Base-by-base conservation (phyloP, 345 rosid species). In the Boechera stricta region DNA sequence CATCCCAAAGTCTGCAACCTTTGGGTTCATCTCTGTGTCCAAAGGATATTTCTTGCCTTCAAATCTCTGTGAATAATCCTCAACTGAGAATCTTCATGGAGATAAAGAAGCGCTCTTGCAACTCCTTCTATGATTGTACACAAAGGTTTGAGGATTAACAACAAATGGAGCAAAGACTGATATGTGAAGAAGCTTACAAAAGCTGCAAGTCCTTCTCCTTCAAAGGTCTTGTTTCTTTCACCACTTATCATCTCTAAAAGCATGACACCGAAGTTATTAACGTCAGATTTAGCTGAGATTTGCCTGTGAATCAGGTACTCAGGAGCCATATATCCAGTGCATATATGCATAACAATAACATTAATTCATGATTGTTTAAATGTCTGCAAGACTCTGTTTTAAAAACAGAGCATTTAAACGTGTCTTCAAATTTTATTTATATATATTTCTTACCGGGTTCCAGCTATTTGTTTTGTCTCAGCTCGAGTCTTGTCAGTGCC, bases 301-400 rank as follows among this genome's bases (percentile, higher is more conserved):
- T 64, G 76, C 3, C 87, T 87, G 0, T 69, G 71, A 56, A 58
- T 73, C 3, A 42, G 26, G n/a, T 84, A 84, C 49, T 86, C 89
- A 0, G 84, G 87, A 64, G 86, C 89, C 85, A 86, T 87, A 44
- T 84, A 86, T 12, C 91, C 87, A 52, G 85, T 85, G 32, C 70
- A 68, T 15, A 28, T 18, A 21, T 21, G 12, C 29, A 59, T 1
- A 47, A 1, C 42, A 47, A 31, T 32, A 44, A 18, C 11, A 35
- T 47, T 16, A 16, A 35, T 56, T n/a, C 3, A 47, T 47, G 52
- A n/a, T n/a, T n/a, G 1, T 48, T 33, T 33, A 59, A 24, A 53
- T 53, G 35, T 73, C 62, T 16, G 1, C 5, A 64, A 42, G 5
- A 28, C 18, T 18, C 0, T 0, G 18, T 18, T 18, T 18, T 18